Evolutionary conservation across 2,329 filamentous ascomycete genomes (phyloP), one percentile per base, ranked within the genome.

Genomic region (Trichoderma hamatum): DNA sequence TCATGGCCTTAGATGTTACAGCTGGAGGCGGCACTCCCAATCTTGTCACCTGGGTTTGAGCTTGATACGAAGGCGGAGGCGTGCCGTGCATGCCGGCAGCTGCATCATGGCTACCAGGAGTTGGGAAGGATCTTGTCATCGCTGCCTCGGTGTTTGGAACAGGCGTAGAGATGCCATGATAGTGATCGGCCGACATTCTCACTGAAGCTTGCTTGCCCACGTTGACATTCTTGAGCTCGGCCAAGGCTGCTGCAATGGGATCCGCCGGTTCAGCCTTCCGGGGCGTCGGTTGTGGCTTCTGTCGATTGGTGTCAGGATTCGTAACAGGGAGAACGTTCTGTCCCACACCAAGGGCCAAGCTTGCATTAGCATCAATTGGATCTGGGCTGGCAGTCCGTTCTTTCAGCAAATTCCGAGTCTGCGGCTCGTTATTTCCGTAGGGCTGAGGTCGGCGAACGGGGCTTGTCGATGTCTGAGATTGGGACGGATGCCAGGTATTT

Each of bases 251-350:
- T 3, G 95, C 96, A 76, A 99, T 97, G 0, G 96, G 96, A 75
- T 99, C 96, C 19, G 86, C 80, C 28, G 93, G 90, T 32, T 92
- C 90, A 39, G 80, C 78, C 67, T 77, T 84, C 73, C 77, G 76
- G 59, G 75, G 79, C 36, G 77, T 79, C 69, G 70, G 58, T 21
- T 73, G 72, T 9, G 74, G 74, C 24, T 72, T 72, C 34, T 74
- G 72, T 24, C 77, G 75, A 71, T 85, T 85, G 72, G 85, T 86
- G 70, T 95, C 92, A 0, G 93, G 90, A 10, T 91, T 91, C 14
- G 92, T 91, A 11, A 99, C 95, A 68, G 97, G 90, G 75, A 99
- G 97, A 13, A 99, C 93, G 75, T 99, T 99, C 75, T 96, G 93
- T 9, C 96, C 96, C 67, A 99, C 88, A 75, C 97, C 97, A 32